A percentile compares a stretch with the other conserved stretches of the same genome.
These are phyloP conservation scores for Ciborinia camelliae DNA, from an alignment of 2,329 filamentous ascomycete genomes.

Conservation along the genomic window DNA sequence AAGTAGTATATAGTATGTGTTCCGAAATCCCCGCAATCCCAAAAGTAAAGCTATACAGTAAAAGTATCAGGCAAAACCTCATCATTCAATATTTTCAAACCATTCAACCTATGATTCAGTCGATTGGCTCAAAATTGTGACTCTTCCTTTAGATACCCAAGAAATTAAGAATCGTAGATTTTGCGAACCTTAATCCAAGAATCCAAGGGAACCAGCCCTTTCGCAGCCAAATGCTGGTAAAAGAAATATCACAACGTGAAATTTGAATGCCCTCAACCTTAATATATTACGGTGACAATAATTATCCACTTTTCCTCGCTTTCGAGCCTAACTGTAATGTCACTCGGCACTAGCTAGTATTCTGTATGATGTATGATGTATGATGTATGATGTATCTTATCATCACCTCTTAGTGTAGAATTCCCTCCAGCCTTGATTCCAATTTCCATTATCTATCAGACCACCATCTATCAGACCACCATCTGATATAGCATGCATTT, in stretches of 20 bases:
- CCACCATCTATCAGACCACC: neutral
- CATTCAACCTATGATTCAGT: neutral
- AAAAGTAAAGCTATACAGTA: neutral
- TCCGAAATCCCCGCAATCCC: slow-evolving; percentile 3
- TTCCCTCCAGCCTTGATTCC: neutral
- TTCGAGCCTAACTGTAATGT: neutral
- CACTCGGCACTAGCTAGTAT: neutral
- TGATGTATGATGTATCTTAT: neutral
- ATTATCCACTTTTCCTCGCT: slow-evolving; percentile 5
- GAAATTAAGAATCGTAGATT: neutral
- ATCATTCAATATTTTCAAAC: neutral
- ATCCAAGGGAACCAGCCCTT: neutral
- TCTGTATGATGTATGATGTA: neutral
- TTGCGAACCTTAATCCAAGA: neutral
- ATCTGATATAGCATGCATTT: neutral
- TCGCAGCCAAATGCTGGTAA: neutral
- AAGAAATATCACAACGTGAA: neutral
- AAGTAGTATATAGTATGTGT: neutral
- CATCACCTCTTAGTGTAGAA: neutral
- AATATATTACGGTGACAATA: neutral
- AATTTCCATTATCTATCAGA: too few species aligned
- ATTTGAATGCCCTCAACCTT: neutral
- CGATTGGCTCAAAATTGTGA: neutral
- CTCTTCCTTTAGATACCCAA: too few species aligned
- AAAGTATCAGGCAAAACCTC: neutral